These are phyloP conservation scores for Dendrobium officinale DNA, from an alignment of 106 monocot species.

Conservation along the genomic window DNA sequence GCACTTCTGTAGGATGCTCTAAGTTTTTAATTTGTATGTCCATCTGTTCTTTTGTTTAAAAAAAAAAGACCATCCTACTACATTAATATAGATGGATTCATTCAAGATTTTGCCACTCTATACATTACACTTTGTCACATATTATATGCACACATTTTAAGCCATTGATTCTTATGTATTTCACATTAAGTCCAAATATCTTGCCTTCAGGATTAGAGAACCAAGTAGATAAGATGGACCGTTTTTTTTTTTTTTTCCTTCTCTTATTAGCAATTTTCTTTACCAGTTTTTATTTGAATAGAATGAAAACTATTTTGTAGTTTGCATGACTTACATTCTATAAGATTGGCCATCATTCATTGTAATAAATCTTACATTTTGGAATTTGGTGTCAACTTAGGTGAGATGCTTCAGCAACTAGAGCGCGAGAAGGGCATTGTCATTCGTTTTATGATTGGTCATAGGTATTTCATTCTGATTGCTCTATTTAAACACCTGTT, in stretches of 20 bases:
- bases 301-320: background rate
- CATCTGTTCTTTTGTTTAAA: no score
- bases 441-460: slow-evolving; percentile 11
- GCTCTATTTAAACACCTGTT: background rate
- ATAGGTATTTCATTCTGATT: slow-evolving; percentile 5
- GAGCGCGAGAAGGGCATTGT: slow-evolving; percentile 10
- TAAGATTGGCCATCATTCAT: background rate
- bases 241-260: background rate
- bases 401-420: slow-evolving; percentile 8
- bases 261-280: background rate
- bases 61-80: background rate
- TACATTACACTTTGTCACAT: background rate
- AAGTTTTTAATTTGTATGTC: no score
- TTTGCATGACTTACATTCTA: background rate
- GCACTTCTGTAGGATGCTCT: no score
- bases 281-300: background rate
- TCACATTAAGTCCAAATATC: background rate
- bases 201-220: background rate
- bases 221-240: background rate
- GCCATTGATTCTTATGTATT: background rate
- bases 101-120: background rate
- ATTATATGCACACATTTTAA: background rate
- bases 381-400: slow-evolving; percentile 3
- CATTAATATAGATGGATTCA: background rate
- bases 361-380: background rate